Evolutionary conservation across 2,329 filamentous ascomycete species (phyloP).

Genomic region (Ophiostoma ulmi): DNA sequence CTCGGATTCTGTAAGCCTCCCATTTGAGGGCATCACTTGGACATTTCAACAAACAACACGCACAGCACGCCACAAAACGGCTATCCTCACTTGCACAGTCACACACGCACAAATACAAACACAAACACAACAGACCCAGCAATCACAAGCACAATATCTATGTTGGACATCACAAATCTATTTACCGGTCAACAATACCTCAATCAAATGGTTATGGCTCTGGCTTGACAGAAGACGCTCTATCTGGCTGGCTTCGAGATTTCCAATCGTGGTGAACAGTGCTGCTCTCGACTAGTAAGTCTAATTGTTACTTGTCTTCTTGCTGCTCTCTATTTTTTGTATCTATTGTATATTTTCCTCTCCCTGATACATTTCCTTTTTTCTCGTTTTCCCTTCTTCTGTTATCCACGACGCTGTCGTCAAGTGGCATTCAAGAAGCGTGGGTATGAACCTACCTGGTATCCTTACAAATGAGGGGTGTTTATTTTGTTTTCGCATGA

Average conservation of each 20-base stretch:
- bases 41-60: neutral
- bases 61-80: conserved; percentile 1
- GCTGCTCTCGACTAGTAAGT: neutral
- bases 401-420: neutral
- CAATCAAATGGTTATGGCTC: neutral
- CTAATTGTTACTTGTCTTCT: neutral
- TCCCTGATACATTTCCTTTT: neutral
- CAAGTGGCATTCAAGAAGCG: neutral
- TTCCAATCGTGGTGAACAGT: neutral
- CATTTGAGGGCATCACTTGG: neutral
- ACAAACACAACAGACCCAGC: neutral
- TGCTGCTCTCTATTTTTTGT: neutral
- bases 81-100: conserved; percentile 4
- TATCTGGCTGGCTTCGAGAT: neutral
- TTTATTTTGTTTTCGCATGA: neutral
- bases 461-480: neutral
- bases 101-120: neutral
- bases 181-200: neutral
- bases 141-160: neutral
- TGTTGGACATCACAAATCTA: neutral
- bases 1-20: neutral
- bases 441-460: neutral
- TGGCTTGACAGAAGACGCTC: neutral
- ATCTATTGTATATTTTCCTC: neutral
- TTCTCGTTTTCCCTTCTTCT: neutral